phyloP scores from a whole-genome alignment of 2,329 filamentous ascomycete species.

The Trichoderma afroharzianum region DNA sequence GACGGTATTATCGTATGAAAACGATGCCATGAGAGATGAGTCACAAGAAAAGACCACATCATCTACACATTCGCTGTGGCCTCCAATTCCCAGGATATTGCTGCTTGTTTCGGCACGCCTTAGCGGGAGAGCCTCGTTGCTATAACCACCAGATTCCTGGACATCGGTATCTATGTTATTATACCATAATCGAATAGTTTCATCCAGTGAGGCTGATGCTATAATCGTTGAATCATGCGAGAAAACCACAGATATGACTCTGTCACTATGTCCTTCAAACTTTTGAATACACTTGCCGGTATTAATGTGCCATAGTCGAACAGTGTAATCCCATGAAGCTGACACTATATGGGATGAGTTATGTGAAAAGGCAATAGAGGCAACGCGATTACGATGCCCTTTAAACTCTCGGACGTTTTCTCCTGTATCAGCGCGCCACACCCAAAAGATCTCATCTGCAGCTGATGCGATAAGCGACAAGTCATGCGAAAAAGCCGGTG shows the following conservation, averaged over 20 bases:
- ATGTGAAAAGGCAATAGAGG: background rate
- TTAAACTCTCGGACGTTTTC: background rate
- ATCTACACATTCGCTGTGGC: background rate
- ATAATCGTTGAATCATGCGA: background rate
- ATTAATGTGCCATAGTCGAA: background rate
- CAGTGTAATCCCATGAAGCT: background rate
- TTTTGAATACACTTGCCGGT: background rate
- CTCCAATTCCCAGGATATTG: background rate
- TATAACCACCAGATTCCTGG: too few species aligned
- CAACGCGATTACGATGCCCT: rapidly evolving
- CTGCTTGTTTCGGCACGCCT: background rate
- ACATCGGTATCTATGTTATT: too few species aligned
- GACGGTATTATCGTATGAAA: background rate
- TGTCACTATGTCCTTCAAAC: background rate
- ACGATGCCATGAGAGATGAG: background rate
- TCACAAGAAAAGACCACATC: background rate
- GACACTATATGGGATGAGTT: background rate
- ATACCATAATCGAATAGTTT: background rate
- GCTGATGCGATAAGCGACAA: background rate
- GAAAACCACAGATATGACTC: background rate
- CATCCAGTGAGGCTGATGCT: background rate
- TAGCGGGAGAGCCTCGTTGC: background rate
- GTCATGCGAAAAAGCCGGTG: background rate
- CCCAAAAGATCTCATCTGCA: rapidly evolving
- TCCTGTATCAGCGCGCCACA: background rate